These are phyloP conservation scores for Blepharisma stoltei DNA, from an alignment of 73 alveolate species.

Conservation along the genomic window DNA sequence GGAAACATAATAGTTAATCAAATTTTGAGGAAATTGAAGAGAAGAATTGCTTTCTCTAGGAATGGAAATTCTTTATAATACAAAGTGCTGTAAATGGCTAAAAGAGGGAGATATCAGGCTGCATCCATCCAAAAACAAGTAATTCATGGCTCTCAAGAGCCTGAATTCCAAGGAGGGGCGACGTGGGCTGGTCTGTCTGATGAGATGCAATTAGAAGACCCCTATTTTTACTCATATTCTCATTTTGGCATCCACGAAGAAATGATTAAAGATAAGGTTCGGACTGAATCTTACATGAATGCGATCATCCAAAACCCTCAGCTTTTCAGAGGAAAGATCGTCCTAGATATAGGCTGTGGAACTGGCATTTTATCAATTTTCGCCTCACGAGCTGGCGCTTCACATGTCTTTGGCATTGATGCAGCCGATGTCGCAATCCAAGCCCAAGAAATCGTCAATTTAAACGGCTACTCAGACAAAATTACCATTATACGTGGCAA, in stretches of 20 bases:
- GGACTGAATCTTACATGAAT: slow-evolving; percentile 86
- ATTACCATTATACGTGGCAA: slow-evolving; percentile 87
- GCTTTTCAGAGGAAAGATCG: slow-evolving; percentile 85
- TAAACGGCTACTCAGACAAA: slow-evolving; percentile 74
- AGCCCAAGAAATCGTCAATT: slow-evolving; percentile 81
- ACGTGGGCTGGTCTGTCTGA: too few relatives aligned
- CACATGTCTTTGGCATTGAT: slow-evolving; percentile 94
- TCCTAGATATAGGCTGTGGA: slow-evolving; percentile 97
- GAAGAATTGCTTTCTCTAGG: too few relatives aligned
- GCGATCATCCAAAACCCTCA: slow-evolving; percentile 83
- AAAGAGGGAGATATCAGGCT: too few relatives aligned
- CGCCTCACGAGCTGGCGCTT: slow-evolving; percentile 98
- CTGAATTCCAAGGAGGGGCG: too few relatives aligned
- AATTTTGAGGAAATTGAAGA: too few relatives aligned
- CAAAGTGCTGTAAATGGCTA: too few relatives aligned
- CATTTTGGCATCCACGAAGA: slow-evolving; percentile 95
- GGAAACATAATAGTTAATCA: too few relatives aligned
- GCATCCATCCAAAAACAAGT: too few relatives aligned
- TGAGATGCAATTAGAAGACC: slow-evolving; percentile 47
- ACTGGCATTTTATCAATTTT: slow-evolving; percentile 93
- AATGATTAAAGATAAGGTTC: slow-evolving; percentile 90
- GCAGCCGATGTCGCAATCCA: slow-evolving; percentile 87
- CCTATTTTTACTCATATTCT: slow-evolving; percentile 89
- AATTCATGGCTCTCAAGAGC: too few relatives aligned
- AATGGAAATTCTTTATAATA: too few relatives aligned